These are phyloP conservation scores for Amaranthus tricolor DNA, from an alignment of 179 eudicot genomes.

Conservation along the genomic window DNA sequence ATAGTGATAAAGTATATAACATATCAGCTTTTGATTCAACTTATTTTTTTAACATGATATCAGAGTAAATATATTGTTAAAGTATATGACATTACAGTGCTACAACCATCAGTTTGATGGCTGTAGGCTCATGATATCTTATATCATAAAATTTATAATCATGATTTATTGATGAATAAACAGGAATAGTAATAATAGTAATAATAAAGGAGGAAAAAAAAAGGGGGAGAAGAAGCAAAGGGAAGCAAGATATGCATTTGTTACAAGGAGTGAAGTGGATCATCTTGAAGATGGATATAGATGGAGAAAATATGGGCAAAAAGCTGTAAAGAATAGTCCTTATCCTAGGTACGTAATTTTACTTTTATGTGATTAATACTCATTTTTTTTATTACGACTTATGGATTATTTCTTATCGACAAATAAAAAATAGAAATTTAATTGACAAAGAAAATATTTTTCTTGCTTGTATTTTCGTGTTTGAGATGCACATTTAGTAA, in stretches of 20 bases:
- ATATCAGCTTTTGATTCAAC: not conserved
- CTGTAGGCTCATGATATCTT: not conserved
- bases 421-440: no score
- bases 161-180: not conserved
- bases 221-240: slow-evolving; percentile 64
- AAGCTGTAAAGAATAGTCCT: slow-evolving; percentile 69
- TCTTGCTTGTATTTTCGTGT: no score
- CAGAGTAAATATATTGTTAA: not conserved
- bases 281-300: slow-evolving; percentile 85
- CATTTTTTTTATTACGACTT: not conserved
- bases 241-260: slow-evolving; percentile 69
- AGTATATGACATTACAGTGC: not conserved
- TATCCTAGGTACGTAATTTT: slow-evolving; percentile 47
- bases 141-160: not conserved
- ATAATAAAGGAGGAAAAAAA: slow-evolving; percentile 44
- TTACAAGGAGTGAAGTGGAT: slow-evolving; percentile 82
- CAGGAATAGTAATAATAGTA: slow-evolving; percentile 8
- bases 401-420: no score
- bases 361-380: not conserved
- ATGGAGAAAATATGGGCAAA: slow-evolving; percentile 80
- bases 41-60: no score
- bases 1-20: no score
- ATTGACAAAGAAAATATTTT: no score
- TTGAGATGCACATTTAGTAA: no score
- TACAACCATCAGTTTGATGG: not conserved